Conservation (phyloP, 2,329 filamentous ascomycete genomes). For the Ophiobolus disseminans region DNA sequence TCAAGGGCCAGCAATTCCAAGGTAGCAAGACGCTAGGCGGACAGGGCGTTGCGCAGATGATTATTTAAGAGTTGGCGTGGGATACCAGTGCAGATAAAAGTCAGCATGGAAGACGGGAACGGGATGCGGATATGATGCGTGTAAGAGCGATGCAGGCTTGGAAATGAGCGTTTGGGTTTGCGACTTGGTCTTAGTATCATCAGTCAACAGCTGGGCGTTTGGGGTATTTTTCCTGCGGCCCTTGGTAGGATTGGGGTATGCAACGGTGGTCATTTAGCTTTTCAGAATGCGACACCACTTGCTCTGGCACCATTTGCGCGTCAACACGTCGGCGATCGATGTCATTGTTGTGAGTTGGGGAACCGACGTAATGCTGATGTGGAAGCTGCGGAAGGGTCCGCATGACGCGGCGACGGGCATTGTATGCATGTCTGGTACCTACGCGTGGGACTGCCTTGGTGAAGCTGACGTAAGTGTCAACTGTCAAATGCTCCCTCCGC, state of each 20-base stretch:
- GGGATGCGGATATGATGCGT: too few species aligned
- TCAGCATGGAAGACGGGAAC: neutral
- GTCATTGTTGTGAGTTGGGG: constrained; percentile 10
- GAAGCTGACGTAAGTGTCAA: neutral
- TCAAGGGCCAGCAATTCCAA: constrained; percentile 86
- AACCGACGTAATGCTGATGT: constrained; percentile 19
- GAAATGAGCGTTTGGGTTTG: too few species aligned
- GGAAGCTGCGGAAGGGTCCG: constrained; percentile 18
- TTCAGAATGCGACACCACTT: constrained; percentile 9
- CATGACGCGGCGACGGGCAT: constrained; percentile 20
- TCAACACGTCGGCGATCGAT: constrained; percentile 5
- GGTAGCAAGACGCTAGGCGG: constrained; percentile 96
- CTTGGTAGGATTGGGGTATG: constrained; percentile 5
- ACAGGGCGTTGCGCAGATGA: constrained; percentile 95
- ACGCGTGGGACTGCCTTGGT: too few species aligned
- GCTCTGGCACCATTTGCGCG: constrained; percentile 1
- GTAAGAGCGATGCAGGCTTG: too few species aligned
- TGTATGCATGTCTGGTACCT: neutral
- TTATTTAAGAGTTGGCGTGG: constrained; percentile 63
- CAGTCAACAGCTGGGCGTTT: constrained; percentile 41
- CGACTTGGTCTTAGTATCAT: constrained; percentile 37
- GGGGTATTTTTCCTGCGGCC: constrained; percentile 6
- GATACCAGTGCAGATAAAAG: neutral
- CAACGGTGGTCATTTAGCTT: constrained; percentile 12
- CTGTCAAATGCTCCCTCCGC: neutral